Evolutionary conservation across 352 stramenopile genomes (phyloP).

Genomic region (Globisporangium middletonii): DNA sequence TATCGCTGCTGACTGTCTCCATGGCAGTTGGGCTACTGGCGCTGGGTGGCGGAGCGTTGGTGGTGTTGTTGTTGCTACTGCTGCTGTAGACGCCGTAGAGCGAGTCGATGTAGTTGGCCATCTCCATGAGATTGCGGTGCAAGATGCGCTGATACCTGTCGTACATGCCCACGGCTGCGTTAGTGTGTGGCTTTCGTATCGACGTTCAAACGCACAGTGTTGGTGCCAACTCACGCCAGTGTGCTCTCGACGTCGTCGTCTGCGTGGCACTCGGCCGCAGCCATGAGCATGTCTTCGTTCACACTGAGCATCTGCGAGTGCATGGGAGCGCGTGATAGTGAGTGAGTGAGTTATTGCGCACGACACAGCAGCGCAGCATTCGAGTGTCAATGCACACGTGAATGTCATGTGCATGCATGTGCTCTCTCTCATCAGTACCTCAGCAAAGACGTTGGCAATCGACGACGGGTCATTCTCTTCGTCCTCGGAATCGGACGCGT

Average conservation of each 20-base stretch:
- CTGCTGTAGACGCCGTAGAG: conserved; percentile 72
- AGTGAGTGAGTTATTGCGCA: not conserved
- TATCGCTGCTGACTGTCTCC: not conserved
- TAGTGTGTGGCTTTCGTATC: too few relatives aligned
- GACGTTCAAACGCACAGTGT: not conserved
- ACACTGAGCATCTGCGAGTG: conserved; percentile 51
- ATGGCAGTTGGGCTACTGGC: not conserved
- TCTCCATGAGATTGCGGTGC: conserved; percentile 73
- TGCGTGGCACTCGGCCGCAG: conserved; percentile 51
- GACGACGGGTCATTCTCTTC: conserved; percentile 38
- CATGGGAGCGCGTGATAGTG: not conserved
- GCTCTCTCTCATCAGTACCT: conserved; percentile 24
- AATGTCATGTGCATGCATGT: not conserved
- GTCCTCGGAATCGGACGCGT: conserved; percentile 14
- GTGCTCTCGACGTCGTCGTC: conserved; percentile 43
- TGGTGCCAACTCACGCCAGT: conserved; percentile 32
- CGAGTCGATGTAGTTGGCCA: conserved; percentile 75
- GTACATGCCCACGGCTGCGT: not conserved
- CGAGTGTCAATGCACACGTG: not conserved
- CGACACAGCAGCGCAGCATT: not conserved
- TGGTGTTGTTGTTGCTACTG: not conserved
- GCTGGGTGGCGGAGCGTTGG: not conserved
- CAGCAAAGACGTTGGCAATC: conserved; percentile 60
- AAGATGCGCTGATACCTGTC: conserved; percentile 64
- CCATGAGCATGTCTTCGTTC: conserved; percentile 71